Percentiles rank a stretch among this genome's conserved stretches.
Evolutionary conservation across 2,329 filamentous ascomycete genomes (phyloP).

Genomic region (Aspergillus tamarii): DNA sequence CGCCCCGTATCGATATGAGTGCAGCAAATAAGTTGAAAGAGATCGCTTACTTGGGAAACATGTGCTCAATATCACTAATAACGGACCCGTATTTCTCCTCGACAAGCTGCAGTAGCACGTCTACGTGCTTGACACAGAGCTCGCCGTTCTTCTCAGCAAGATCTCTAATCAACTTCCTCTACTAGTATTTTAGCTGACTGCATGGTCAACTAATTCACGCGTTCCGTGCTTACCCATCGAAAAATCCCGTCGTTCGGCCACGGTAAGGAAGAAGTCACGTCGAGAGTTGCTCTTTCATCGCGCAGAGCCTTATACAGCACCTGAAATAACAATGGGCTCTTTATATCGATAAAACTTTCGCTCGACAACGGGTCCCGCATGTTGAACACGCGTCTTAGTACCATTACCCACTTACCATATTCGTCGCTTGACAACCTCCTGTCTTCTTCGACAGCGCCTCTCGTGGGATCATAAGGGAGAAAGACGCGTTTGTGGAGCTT

Average conservation of each 20-base stretch:
- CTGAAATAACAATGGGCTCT: background rate
- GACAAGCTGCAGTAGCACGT: background rate
- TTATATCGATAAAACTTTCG: background rate
- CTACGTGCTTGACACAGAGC: background rate
- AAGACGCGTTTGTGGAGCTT: background rate
- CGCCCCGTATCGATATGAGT: no score
- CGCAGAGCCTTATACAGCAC: background rate
- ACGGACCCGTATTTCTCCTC: background rate
- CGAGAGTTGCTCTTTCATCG: background rate
- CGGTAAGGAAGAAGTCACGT: background rate
- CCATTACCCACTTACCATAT: background rate
- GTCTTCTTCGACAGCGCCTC: background rate
- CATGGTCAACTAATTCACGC: background rate
- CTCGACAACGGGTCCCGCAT: background rate
- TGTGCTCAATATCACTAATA: background rate
- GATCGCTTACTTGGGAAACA: background rate
- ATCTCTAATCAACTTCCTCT: background rate
- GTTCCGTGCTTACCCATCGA: background rate
- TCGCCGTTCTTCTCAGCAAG: background rate
- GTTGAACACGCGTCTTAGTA: background rate
- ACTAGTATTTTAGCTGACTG: background rate
- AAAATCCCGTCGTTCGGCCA: background rate
- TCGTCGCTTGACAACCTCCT: background rate
- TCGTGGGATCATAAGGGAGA: background rate
- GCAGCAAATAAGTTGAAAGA: background rate